A percentile compares a stretch with the other conserved stretches of the same genome.
Conservation (phyloP, 176 grass and related monocot species). For the Triticum turgidum region DNA sequence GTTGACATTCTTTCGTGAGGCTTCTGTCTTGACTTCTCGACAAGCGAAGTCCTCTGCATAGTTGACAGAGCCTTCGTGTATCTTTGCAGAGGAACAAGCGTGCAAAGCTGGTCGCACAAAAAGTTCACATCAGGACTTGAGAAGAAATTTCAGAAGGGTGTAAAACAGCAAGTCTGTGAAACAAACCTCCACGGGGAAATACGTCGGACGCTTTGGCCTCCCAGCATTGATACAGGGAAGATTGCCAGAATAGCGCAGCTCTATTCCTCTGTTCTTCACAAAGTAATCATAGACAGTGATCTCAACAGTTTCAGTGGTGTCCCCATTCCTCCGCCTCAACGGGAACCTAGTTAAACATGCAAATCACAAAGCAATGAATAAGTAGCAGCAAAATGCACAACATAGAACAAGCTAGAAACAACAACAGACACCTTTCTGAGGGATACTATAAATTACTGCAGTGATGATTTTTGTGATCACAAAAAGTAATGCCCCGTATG, state of each 20-base stretch:
- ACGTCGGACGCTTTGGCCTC: conserved; percentile 67
- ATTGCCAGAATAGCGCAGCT: conserved; percentile 64
- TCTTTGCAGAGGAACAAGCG: conserved; percentile 66
- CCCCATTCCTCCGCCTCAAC: conserved; percentile 41
- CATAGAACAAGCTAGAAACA: conserved; percentile 2
- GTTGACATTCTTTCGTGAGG: conserved; percentile 67
- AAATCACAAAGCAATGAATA: conserved; percentile 22
- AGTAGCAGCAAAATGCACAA: neutral
- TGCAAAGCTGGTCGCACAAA: conserved; percentile 61
- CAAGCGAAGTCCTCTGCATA: conserved; percentile 64
- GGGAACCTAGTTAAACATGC: conserved; percentile 46
- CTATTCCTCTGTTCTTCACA: conserved; percentile 49
- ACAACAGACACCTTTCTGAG: neutral
- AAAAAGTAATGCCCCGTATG: too few relatives aligned
- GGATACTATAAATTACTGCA: too few relatives aligned
- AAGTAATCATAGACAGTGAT: conserved; percentile 75
- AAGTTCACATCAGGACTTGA: conserved; percentile 9
- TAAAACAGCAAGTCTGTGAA: neutral
- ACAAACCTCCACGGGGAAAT: conserved; percentile 76
- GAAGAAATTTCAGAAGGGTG: neutral
- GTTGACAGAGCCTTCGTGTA: conserved; percentile 85
- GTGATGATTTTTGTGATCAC: too few relatives aligned
- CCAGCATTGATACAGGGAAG: conserved; percentile 85
- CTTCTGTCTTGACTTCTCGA: conserved; percentile 88
- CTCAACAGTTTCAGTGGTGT: conserved; percentile 38